Evolutionary conservation across 108 stramenopile genomes (phyloP), one percentile per base, ranked within the genome.

Genomic region (Pseudonitzschia multiseries): DNA sequence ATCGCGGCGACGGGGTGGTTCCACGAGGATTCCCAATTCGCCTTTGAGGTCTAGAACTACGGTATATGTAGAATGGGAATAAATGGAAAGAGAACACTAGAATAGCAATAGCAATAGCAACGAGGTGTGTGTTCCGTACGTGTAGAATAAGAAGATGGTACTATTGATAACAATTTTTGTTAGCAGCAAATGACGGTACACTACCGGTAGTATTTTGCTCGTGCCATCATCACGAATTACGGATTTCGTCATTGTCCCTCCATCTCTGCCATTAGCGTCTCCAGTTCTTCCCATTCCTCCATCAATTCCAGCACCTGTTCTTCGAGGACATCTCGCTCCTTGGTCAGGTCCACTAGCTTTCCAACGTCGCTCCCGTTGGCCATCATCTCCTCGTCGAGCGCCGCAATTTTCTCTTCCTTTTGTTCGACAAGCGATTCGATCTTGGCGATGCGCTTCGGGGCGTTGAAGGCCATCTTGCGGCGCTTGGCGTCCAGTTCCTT

Each of bases 221-320:
- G n/a, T n/a, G n/a, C n/a, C n/a, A n/a, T n/a, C n/a, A n/a, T n/a
- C n/a, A n/a, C n/a, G n/a, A n/a, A n/a, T n/a, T n/a, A n/a, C n/a
- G n/a, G n/a, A n/a, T 48, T 48, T 5, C 18, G 46, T 48, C 46
- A 48, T 48, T 18, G 46, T 14, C 46, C 72, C 33, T 31, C 44
- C 71, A 84, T 71, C 56, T 87, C 79, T 44, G 79, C 78, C 67
- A 91, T 22, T 1, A 91, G 64, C 14, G 72, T 74, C 71, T 94
- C 93, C 24, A 94, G 67, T 46, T 84, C 79, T 69, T 94, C 93
- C 93, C 93, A 94, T 68, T 94, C 93, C 50, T 88, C 83, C 88
- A 89, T 94, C 62, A 84, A 73, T 54, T 79, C 68, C 31, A 69
- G 72, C 6, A 94, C 83, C 20, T 73, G 41, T 28, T 79, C 70